phyloP scores from a whole-genome alignment of 23 red algal species.

The Chondrus crispus region DNA sequence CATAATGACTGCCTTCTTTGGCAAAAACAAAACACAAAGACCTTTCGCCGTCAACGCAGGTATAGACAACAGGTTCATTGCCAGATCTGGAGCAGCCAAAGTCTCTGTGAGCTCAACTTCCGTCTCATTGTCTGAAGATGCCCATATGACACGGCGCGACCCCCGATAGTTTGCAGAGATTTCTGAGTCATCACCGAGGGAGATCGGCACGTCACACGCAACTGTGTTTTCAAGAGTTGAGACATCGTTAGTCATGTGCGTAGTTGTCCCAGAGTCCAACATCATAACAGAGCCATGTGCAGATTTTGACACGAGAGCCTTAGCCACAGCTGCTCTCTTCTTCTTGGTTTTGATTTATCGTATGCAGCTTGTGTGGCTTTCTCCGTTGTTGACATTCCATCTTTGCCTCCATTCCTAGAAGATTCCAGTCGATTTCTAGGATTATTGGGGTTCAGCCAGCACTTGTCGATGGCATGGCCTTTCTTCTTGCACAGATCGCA shows the following conservation, averaged over 20 bases:
- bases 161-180: constrained; percentile 7
- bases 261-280: constrained; percentile 28
- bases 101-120: not conserved
- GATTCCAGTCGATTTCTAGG: constrained; percentile 4
- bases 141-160: not conserved
- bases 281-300: too few species aligned
- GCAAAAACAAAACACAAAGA: constrained; percentile 1
- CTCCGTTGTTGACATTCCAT: too few species aligned
- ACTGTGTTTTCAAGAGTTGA: not conserved
- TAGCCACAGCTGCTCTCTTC: too few species aligned
- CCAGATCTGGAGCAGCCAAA: not conserved
- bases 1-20: not conserved
- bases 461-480: not conserved
- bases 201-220: not conserved
- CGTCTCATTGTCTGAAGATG: not conserved
- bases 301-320: too few species aligned
- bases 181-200: constrained; percentile 27
- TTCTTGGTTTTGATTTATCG: too few species aligned
- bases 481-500: not conserved
- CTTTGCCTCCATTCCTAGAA: too few species aligned
- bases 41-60: not conserved
- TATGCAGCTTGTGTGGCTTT: too few species aligned
- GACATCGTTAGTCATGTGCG: not conserved
- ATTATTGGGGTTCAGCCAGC: constrained; percentile 6
- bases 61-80: constrained; percentile 40